phyloP scores from a whole-genome alignment of 2,329 filamentous ascomycete genomes.

The Epichloe elymi region DNA sequence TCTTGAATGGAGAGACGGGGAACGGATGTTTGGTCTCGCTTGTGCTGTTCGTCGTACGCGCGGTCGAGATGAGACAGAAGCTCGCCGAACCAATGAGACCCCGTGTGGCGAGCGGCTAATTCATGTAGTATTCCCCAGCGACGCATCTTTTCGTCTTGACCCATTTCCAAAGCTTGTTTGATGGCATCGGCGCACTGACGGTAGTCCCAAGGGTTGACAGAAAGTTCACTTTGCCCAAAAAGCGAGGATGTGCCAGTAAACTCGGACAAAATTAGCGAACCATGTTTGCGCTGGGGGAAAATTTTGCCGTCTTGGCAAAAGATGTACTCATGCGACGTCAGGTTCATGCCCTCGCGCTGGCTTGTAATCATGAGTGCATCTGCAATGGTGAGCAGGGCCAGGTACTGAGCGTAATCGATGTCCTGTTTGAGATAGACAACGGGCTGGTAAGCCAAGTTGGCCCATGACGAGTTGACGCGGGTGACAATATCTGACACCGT shows the following conservation, averaged over 20 bases:
- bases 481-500: constrained; percentile 90
- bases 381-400: constrained; percentile 80
- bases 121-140: constrained; percentile 65
- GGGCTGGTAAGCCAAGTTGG: constrained; percentile 82
- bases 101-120: constrained; percentile 69
- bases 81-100: constrained; percentile 71
- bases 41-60: constrained; percentile 73
- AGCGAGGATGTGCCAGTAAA: constrained; percentile 87
- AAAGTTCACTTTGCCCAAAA: constrained; percentile 66
- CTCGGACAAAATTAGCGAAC: constrained; percentile 82
- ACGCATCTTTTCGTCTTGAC: constrained; percentile 54
- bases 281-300: constrained; percentile 59
- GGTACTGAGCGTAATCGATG: constrained; percentile 81
- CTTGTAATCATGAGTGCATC: constrained; percentile 91
- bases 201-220: constrained; percentile 95
- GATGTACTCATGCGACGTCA: constrained; percentile 88
- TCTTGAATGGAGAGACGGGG: constrained; percentile 63
- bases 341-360: constrained; percentile 92
- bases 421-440: constrained; percentile 92
- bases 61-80: constrained; percentile 58
- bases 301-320: constrained; percentile 79
- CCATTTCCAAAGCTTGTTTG: constrained; percentile 70
- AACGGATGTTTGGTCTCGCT: constrained; percentile 72
- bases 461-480: constrained; percentile 82
- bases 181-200: constrained; percentile 78